Percentiles rank a stretch among this genome's conserved stretches.
These are phyloP conservation scores for Hemisphaericaspora nanyangensis DNA, from an alignment of 805 yeast species.

Conservation along the genomic window DNA sequence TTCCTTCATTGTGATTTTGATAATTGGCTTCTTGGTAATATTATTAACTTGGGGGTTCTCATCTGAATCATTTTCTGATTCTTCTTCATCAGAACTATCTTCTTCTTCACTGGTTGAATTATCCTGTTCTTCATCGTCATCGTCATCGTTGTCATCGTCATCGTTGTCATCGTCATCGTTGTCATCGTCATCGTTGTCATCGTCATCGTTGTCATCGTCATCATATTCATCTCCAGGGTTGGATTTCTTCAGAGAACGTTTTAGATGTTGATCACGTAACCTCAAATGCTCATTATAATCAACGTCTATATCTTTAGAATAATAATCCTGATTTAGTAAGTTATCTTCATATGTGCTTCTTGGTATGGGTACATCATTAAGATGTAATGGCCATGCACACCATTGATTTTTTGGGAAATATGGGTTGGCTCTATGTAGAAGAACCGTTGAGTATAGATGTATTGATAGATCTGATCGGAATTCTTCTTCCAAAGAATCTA, in stretches of 20 bases:
- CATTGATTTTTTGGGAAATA: slow-evolving; percentile 39
- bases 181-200: slow-evolving; percentile 4
- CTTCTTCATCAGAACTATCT: slow-evolving; percentile 12
- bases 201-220: neutral
- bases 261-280: neutral
- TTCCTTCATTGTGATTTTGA: slow-evolving; percentile 8
- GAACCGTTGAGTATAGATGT: slow-evolving; percentile 59
- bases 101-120: slow-evolving; percentile 9
- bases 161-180: neutral
- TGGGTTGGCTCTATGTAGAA: slow-evolving; percentile 38
- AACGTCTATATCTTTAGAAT: slow-evolving; percentile 9
- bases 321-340: slow-evolving; percentile 5
- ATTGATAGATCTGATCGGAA: slow-evolving; percentile 54
- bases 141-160: neutral
- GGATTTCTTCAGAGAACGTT: neutral
- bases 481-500: slow-evolving; percentile 42
- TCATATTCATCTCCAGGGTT: neutral
- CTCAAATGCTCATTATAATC: slow-evolving; percentile 2
- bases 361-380: slow-evolving; percentile 36
- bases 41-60: slow-evolving; percentile 2
- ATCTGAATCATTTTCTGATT: slow-evolving; percentile 12
- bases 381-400: slow-evolving; percentile 58
- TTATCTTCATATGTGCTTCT: slow-evolving; percentile 18
- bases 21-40: slow-evolving; percentile 3
- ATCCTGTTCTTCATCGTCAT: neutral